Percentiles rank a stretch among this genome's conserved stretches.
These are phyloP conservation scores for Termitomyces sp. DNA, from an alignment of 768 basidiomycete species.

Conservation along the genomic window DNA sequence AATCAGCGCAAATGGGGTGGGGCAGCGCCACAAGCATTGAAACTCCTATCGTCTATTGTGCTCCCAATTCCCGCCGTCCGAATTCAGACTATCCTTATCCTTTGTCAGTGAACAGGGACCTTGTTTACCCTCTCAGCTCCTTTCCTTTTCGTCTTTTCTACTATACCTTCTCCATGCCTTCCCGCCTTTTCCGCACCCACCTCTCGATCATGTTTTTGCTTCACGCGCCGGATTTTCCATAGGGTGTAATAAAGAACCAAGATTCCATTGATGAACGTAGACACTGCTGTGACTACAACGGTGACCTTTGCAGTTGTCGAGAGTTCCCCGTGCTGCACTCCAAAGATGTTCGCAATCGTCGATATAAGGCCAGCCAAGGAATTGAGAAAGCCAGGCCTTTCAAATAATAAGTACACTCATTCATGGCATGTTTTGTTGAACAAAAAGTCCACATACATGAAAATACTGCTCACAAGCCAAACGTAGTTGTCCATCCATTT, in stretches of 20 bases:
- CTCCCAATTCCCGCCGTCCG: neutral
- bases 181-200: slow-evolving; percentile 41
- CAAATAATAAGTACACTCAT: neutral
- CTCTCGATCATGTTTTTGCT: slow-evolving; percentile 35
- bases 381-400: slow-evolving; percentile 55
- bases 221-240: slow-evolving; percentile 41
- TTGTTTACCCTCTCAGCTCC: slow-evolving; percentile 1
- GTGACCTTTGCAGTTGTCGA: slow-evolving; percentile 41
- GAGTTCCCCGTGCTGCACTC: slow-evolving; percentile 43
- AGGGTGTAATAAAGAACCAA: slow-evolving; percentile 39
- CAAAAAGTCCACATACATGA: slow-evolving; percentile 36
- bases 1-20: no score
- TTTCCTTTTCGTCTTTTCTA: slow-evolving; percentile 20
- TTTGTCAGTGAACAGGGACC: neutral
- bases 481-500: slow-evolving; percentile 56
- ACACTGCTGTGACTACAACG: slow-evolving; percentile 40
- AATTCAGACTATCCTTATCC: neutral
- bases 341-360: slow-evolving; percentile 48
- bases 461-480: slow-evolving; percentile 55
- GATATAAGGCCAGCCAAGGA: slow-evolving; percentile 55
- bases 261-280: slow-evolving; percentile 38
- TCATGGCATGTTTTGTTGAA: neutral
- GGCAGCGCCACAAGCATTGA: no score
- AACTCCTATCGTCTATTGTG: neutral
- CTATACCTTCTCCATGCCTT: slow-evolving; percentile 39